Percentiles rank a stretch among this genome's conserved stretches.
phyloP scores from a whole-genome alignment of 169 alveolate species.

The Fabrea salina region DNA sequence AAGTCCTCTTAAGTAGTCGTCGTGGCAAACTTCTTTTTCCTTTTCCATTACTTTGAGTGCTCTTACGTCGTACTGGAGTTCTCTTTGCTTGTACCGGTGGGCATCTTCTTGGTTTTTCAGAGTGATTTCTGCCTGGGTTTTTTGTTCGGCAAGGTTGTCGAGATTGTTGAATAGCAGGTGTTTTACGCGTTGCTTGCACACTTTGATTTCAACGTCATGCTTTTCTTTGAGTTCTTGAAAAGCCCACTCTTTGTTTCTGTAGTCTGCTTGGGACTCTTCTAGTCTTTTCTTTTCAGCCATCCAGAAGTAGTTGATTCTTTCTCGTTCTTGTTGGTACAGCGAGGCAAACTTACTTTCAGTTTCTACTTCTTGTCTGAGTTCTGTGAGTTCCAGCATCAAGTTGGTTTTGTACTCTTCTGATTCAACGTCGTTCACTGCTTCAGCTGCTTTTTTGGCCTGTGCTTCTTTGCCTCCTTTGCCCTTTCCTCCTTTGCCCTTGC shows the following conservation, averaged over 20 bases:
- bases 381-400: constrained; percentile 37
- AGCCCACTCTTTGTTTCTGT: constrained; percentile 80
- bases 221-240: constrained; percentile 83
- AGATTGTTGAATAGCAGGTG: constrained; percentile 77
- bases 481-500: background rate
- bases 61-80: constrained; percentile 77
- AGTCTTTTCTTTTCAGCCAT: constrained; percentile 85
- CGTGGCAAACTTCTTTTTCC: constrained; percentile 78
- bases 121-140: constrained; percentile 78
- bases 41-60: constrained; percentile 72
- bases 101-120: constrained; percentile 80
- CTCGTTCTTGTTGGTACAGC: constrained; percentile 83
- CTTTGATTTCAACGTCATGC: constrained; percentile 83
- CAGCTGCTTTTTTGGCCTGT: constrained; percentile 66
- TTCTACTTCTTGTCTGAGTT: constrained; percentile 59
- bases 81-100: constrained; percentile 81
- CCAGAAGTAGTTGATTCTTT: constrained; percentile 89
- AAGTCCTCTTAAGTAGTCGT: constrained; percentile 74
- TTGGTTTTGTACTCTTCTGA: constrained; percentile 65
- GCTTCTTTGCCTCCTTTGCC: constrained; percentile 42
- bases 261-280: constrained; percentile 84
- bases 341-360: constrained; percentile 83
- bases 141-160: constrained; percentile 73
- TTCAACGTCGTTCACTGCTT: constrained; percentile 67
- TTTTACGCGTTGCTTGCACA: constrained; percentile 86